A percentile compares a stretch with the other conserved stretches of the same genome.
Conservation (phyloP, 352 stramenopile species). For the Globisporangium yorkense region DNA sequence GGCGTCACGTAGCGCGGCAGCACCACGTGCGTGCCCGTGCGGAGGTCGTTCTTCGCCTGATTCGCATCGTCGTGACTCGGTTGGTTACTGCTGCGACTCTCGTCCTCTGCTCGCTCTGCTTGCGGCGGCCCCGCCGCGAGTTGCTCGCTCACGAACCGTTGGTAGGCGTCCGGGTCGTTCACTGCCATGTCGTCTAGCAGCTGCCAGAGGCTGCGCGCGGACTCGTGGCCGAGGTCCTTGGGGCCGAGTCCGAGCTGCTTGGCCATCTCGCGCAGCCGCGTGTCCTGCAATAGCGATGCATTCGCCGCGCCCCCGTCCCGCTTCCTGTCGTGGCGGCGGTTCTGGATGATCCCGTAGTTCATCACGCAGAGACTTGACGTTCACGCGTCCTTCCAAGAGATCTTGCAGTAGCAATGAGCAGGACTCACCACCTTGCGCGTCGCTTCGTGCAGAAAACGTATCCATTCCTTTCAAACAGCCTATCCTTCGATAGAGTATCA, state of each 20-base stretch:
- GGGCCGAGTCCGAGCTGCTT: constrained; percentile 78
- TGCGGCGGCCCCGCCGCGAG: constrained; percentile 53
- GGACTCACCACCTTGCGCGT: background rate
- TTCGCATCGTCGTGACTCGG: background rate
- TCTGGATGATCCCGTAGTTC: constrained; percentile 87
- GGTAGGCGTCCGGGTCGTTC: constrained; percentile 63
- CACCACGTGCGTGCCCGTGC: background rate
- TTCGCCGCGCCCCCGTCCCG: constrained; percentile 17
- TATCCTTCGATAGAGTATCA: background rate
- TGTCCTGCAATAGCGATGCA: constrained; percentile 36
- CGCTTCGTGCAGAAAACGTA: background rate
- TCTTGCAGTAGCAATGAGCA: no score
- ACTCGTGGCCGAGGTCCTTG: constrained; percentile 59
- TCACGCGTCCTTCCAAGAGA: no score
- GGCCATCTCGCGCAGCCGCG: constrained; percentile 69
- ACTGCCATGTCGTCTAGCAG: constrained; percentile 68
- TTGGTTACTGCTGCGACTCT: background rate
- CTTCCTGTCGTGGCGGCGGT: constrained; percentile 38
- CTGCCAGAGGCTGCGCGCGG: constrained; percentile 64
- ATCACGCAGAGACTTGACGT: constrained; percentile 17
- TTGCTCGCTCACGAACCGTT: constrained; percentile 80
- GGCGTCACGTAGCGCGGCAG: constrained; percentile 53
- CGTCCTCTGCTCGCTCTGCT: background rate
- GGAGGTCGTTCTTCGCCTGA: background rate
- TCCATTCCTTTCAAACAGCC: background rate